Evolutionary conservation across 169 alveolate species (phyloP).

Genomic region (Eimeria brunetti): DNA sequence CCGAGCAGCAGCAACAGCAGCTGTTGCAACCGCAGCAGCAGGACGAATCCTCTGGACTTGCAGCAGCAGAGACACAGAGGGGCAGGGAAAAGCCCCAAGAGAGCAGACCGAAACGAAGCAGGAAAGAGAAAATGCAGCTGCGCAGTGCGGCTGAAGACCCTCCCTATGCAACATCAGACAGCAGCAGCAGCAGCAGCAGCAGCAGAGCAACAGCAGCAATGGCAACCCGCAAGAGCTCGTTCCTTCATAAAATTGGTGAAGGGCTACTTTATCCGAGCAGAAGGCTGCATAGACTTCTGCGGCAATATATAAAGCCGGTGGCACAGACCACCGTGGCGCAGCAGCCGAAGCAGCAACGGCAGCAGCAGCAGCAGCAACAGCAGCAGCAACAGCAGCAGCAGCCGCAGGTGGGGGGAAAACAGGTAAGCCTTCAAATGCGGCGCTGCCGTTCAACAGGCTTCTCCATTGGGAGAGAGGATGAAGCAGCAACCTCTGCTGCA

Average conservation of each 20-base stretch:
- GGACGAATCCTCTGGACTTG: neutral
- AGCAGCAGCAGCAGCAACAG: constrained; percentile 16
- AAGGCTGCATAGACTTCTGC: neutral
- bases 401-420: neutral
- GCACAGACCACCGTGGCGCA: neutral
- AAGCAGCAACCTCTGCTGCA: constrained; percentile 5
- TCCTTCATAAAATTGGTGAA: neutral
- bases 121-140: neutral
- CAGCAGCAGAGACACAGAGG: neutral
- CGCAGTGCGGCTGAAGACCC: neutral
- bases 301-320: neutral
- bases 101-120: neutral
- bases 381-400: constrained; percentile 32
- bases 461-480: neutral
- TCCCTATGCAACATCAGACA: neutral
- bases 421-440: neutral
- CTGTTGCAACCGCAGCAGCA: constrained; percentile 25
- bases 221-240: neutral
- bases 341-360: neutral
- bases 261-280: neutral
- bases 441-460: constrained; percentile 30
- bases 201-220: constrained; percentile 32
- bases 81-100: neutral
- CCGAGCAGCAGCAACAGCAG: constrained; percentile 8
- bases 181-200: constrained; percentile 24